Evolutionary conservation across 805 yeast species (phyloP), one percentile per base, ranked within the genome.

Genomic region (Dipodascopsis uninucleata): DNA sequence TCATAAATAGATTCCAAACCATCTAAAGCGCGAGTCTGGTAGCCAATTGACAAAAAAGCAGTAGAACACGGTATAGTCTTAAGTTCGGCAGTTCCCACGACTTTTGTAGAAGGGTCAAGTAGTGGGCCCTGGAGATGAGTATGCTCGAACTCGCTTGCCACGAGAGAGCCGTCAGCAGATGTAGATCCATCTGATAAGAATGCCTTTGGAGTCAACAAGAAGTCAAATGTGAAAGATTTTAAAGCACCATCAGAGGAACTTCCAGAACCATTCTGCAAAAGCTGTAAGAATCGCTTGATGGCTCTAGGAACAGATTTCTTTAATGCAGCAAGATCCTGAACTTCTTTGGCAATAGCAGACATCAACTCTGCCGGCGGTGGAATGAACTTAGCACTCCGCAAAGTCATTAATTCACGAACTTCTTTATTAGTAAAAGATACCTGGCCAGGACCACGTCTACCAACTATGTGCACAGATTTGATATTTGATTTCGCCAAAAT

Each of bases 381-480:
- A 8, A 63, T 60, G 44, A 82, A 76, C 9, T 61, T 64, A 14
- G 71, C 70, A 0, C 79, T 79, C 31, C 68, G 66, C 43, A 87
- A 63, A 41, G 80, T 83, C 59, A 89, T 68, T 28, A 90, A 67
- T 60, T 93, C 97, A 60, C 97, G 74, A 20, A 90, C 72, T 63
- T 93, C 98, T 61, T 88, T 90, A 55, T 85, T 90, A 2, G 97
- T 83, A 62, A 89, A 93, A 21, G 95, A 38, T 8, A 41, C 51
- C 37, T 88, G 89, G 35, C 81, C 62, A 18, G 87, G 69, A 2
- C 96, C 97, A 60, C 97, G 74, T 56, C 98, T 75, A 1, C 89
- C 98, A 36, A 85, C 81, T 17, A 93, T 76, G 36, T 75, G 75
- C 12, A 93, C 85, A 4, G 72, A 70, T 48, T 75, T 66, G n/a